These are phyloP conservation scores for Amylostereum chailletii DNA, from an alignment of 1,284 basidiomycete genomes.

Conservation along the genomic window DNA sequence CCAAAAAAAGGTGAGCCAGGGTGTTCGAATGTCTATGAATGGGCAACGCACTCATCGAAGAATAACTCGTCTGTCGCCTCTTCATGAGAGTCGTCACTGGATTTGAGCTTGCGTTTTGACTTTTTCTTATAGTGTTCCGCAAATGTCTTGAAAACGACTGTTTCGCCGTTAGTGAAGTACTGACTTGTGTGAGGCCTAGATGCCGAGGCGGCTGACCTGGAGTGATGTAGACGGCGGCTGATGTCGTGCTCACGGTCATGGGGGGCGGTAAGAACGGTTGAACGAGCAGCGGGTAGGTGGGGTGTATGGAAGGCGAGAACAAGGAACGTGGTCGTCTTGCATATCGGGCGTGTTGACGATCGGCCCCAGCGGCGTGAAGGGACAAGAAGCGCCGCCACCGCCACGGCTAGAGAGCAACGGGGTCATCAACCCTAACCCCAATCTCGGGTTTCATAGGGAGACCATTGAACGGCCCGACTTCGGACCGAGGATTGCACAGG, in stretches of 20 bases:
- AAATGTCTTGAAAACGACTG: slow-evolving; percentile 49
- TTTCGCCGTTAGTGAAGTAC: neutral
- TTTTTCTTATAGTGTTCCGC: slow-evolving; percentile 47
- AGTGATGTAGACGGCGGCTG: slow-evolving; percentile 44
- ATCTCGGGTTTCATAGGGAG: too few species aligned
- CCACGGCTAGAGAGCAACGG: too few species aligned
- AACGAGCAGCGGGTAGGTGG: neutral
- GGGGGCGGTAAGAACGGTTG: neutral
- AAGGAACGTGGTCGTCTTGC: too few species aligned
- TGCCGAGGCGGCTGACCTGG: slow-evolving; percentile 27
- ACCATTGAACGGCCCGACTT: too few species aligned
- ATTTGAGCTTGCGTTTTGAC: slow-evolving; percentile 26
- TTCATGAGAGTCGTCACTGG: slow-evolving; percentile 18
- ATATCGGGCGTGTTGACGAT: too few species aligned
- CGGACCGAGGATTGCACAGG: too few species aligned
- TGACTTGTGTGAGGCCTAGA: neutral
- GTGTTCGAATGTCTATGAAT: neutral
- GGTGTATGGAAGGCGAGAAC: too few species aligned
- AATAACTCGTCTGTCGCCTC: slow-evolving; percentile 50
- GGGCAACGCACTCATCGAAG: slow-evolving; percentile 47
- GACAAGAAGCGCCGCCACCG: too few species aligned
- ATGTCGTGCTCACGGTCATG: slow-evolving; percentile 45
- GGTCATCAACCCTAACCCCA: too few species aligned
- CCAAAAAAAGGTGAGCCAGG: neutral
- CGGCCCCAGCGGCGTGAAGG: too few species aligned